A percentile compares a stretch with the other conserved stretches of the same genome.
Conservation (phyloP, 2,329 filamentous ascomycete genomes). For the Cladophialophora exuberans region DNA sequence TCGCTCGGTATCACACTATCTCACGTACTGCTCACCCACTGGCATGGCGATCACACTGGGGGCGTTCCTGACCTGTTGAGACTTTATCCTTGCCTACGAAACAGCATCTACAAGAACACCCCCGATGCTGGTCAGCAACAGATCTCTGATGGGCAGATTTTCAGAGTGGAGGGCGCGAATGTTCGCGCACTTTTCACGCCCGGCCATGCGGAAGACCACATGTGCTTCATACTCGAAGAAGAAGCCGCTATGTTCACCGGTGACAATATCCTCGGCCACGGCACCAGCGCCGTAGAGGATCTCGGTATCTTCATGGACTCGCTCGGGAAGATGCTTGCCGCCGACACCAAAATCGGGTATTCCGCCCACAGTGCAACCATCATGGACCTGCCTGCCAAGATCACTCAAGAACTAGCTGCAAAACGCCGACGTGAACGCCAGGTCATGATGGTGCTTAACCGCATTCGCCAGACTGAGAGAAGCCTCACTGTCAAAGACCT, state of each 20-base stretch:
- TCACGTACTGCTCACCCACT: conserved; percentile 49
- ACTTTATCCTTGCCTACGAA: conserved; percentile 36
- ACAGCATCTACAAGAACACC: conserved; percentile 43
- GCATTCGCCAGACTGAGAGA: conserved; percentile 30
- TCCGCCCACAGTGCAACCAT: conserved; percentile 51
- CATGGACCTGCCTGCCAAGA: conserved; percentile 43
- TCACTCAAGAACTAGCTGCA: conserved; percentile 41
- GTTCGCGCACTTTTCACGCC: conserved; percentile 54
- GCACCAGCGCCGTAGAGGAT: conserved; percentile 46
- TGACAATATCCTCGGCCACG: conserved; percentile 74
- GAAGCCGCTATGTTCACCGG: conserved; percentile 78
- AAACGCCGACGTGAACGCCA: conserved; percentile 48
- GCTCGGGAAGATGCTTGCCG: conserved; percentile 41
- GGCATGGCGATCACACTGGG: conserved; percentile 50
- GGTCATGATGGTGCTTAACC: conserved; percentile 29
- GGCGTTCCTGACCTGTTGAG: conserved; percentile 46
- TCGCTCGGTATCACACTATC: conserved; percentile 36
- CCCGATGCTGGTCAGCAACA: conserved; percentile 38
- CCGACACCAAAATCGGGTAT: conserved; percentile 46
- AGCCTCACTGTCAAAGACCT: conserved; percentile 48
- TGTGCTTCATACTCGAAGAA: conserved; percentile 72
- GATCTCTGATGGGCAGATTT: conserved; percentile 44
- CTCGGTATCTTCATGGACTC: conserved; percentile 43
- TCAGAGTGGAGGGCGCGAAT: conserved; percentile 45
- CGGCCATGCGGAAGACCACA: conserved; percentile 76